Percentiles rank a stretch among this genome's conserved stretches.
These are phyloP conservation scores for Russula vinacea DNA, from an alignment of 768 basidiomycete species.

Conservation along the genomic window DNA sequence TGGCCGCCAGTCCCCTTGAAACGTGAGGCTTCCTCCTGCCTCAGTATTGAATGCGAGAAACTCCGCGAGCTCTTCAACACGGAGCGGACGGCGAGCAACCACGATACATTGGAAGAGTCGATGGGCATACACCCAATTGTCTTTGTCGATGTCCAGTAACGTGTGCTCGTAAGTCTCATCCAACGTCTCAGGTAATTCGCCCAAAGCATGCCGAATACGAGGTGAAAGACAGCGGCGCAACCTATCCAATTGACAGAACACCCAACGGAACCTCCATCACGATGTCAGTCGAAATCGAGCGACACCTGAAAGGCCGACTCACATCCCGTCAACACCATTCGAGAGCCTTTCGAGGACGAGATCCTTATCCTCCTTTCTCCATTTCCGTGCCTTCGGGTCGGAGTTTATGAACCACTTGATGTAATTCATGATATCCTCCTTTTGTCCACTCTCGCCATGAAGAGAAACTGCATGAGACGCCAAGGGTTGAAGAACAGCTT, in stretches of 20 bases:
- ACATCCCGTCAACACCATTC: neutral
- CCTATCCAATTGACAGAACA: constrained; percentile 2
- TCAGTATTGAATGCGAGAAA: neutral
- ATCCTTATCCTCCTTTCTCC: neutral
- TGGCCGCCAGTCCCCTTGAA: neutral
- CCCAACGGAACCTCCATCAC: neutral
- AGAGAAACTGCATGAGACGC: neutral
- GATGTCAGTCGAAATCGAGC: neutral
- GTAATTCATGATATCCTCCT: neutral
- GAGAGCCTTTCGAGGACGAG: neutral
- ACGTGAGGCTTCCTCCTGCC: neutral
- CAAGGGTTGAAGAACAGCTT: neutral
- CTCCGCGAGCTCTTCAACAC: constrained; percentile 1
- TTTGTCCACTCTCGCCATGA: neutral
- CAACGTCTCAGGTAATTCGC: neutral
- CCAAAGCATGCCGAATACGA: neutral
- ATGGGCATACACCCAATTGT: neutral
- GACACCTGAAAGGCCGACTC: neutral
- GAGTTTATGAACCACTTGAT: constrained; percentile 1
- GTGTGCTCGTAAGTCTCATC: neutral
- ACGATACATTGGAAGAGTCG: constrained; percentile 7
- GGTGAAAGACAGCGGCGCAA: neutral
- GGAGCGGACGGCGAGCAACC: constrained; percentile 3
- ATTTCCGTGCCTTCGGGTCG: neutral
- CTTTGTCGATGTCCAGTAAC: neutral